A percentile compares a stretch with the other conserved stretches of the same genome.
Evolutionary conservation across 805 yeast species (phyloP).

Genomic region (Saccharomycopsis guyanensis): DNA sequence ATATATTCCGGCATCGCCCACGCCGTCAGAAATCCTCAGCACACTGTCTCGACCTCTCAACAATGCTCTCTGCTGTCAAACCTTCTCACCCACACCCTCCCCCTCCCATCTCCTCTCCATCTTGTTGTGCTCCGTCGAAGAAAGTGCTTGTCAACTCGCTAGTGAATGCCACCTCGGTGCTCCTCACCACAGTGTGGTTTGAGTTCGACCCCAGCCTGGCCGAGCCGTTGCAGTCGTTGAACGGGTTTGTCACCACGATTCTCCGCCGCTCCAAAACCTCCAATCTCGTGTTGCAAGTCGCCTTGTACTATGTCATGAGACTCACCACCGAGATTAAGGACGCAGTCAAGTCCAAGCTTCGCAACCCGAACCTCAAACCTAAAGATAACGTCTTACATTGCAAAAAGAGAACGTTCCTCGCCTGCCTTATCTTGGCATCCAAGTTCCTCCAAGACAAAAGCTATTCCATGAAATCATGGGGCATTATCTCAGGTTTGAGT

Average conservation of each 20-base stretch:
- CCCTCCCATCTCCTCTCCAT: background rate
- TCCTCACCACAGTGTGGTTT: slow-evolving; percentile 18
- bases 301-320: slow-evolving; percentile 49
- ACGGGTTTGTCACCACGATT: slow-evolving; percentile 33
- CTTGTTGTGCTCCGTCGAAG: background rate
- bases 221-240: slow-evolving; percentile 14
- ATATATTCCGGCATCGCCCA: background rate
- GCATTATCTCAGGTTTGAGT: slow-evolving; percentile 60
- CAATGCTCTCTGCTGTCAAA: background rate
- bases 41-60: too few species aligned
- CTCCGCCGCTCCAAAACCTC: slow-evolving; percentile 50
- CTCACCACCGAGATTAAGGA: slow-evolving; percentile 24
- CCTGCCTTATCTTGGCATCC: slow-evolving; percentile 61
- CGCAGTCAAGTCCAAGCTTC: slow-evolving; percentile 15
- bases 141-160: background rate
- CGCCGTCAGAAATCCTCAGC: background rate
- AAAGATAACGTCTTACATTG: slow-evolving; percentile 27
- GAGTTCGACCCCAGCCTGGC: background rate
- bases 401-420: slow-evolving; percentile 61
- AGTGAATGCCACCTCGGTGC: slow-evolving; percentile 10
- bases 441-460: slow-evolving; percentile 70
- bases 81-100: background rate
- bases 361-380: slow-evolving; percentile 5
- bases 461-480: slow-evolving; percentile 65
- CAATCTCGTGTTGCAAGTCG: slow-evolving; percentile 53